These are phyloP conservation scores for Venturia pyrina DNA, from an alignment of 2,329 filamentous ascomycete species.

Conservation along the genomic window DNA sequence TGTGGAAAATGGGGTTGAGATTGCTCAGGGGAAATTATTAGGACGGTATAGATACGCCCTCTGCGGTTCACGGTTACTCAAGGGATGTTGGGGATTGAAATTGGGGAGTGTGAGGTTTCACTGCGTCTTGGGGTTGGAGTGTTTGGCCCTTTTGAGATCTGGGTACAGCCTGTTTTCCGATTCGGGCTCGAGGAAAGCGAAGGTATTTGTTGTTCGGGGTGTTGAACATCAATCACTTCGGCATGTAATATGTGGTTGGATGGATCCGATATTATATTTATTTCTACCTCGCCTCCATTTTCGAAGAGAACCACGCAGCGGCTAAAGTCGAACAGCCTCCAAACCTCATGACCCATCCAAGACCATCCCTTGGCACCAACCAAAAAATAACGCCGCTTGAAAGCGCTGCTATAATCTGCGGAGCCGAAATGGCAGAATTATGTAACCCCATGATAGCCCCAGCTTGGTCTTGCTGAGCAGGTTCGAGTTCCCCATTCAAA, in stretches of 20 bases:
- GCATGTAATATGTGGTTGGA: background rate
- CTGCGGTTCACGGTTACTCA: background rate
- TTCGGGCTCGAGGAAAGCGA: background rate
- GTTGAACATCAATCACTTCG: background rate
- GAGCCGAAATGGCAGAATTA: slow-evolving; percentile 15
- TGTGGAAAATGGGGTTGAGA: background rate
- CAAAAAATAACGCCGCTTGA: slow-evolving; percentile 8
- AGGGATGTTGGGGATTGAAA: background rate
- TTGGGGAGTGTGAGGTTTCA: background rate
- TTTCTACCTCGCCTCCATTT: slow-evolving; percentile 3
- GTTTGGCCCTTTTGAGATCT: background rate
- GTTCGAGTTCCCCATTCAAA: slow-evolving; percentile 7
- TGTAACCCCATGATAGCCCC: slow-evolving; percentile 17
- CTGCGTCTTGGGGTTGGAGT: background rate
- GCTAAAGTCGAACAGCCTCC: slow-evolving; percentile 2
- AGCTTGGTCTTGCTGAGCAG: slow-evolving; percentile 13
- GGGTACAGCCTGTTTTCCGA: too few species aligned
- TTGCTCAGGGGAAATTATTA: background rate
- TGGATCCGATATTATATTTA: background rate
- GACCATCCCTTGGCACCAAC: slow-evolving; percentile 5
- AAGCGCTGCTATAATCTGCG: slow-evolving; percentile 16
- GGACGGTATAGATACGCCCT: background rate
- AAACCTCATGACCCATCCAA: slow-evolving; percentile 12
- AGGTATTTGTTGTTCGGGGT: background rate
- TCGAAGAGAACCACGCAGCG: slow-evolving; percentile 3